A percentile compares a stretch with the other conserved stretches of the same genome.
Evolutionary conservation across 371 early-diverging fungal genomes (phyloP).

Genomic region (Zychaea mexicana): DNA sequence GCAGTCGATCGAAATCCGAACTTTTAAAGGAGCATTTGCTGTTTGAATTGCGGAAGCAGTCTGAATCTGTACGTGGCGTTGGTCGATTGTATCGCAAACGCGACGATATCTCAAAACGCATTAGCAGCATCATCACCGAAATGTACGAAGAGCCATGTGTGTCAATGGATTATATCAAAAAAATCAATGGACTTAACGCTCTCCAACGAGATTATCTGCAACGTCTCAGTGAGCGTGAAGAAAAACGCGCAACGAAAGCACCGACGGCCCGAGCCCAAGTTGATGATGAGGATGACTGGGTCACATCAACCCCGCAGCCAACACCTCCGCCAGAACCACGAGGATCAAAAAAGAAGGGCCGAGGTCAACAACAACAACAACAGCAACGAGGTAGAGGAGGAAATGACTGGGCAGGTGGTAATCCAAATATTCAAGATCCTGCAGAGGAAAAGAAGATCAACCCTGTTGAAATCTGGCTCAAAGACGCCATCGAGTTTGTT

Average conservation of each 20-base stretch:
- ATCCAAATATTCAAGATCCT: conserved; percentile 28
- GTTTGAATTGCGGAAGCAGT: conserved; percentile 43
- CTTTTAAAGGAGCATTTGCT: conserved; percentile 40
- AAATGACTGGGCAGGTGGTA: conserved; percentile 29
- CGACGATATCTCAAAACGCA: conserved; percentile 38
- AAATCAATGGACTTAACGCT: conserved; percentile 32
- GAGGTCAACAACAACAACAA: neutral
- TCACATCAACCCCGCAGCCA: conserved; percentile 22
- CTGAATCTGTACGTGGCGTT: conserved; percentile 23
- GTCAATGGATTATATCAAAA: conserved; percentile 37
- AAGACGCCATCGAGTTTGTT: conserved; percentile 44
- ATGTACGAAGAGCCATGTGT: conserved; percentile 58
- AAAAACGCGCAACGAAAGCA: conserved; percentile 10
- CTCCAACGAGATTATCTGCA: conserved; percentile 45
- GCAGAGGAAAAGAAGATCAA: conserved; percentile 22
- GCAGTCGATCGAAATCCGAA: conserved; percentile 60
- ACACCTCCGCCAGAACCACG: conserved; percentile 2
- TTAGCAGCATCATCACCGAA: conserved; percentile 39
- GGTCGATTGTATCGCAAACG: conserved; percentile 37
- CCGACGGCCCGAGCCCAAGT: conserved; percentile 2
- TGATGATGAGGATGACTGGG: conserved; percentile 42
- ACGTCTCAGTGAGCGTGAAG: conserved; percentile 36
- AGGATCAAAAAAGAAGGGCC: neutral
- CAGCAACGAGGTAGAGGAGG: neutral
- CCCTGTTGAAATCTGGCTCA: conserved; percentile 47